Percentiles rank a stretch among this genome's conserved stretches.
These are phyloP conservation scores for Isabelozyma gotoi DNA, from an alignment of 805 yeast species.

Conservation along the genomic window DNA sequence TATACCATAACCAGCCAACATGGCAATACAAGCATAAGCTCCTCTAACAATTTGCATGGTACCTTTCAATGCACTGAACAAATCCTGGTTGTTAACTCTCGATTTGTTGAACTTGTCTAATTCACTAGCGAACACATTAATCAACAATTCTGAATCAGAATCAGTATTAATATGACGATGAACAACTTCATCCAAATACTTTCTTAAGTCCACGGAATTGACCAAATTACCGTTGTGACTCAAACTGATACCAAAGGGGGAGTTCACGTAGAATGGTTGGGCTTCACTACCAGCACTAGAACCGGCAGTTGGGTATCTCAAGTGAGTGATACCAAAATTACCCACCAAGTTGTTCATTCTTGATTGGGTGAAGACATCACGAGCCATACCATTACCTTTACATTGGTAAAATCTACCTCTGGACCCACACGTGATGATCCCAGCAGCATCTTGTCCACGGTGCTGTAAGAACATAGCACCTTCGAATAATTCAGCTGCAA, in stretches of 20 bases:
- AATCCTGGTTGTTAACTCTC: constrained; percentile 87
- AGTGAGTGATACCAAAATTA: constrained; percentile 91
- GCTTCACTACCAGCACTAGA: constrained; percentile 95
- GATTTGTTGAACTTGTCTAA: constrained; percentile 88
- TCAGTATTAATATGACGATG: constrained; percentile 98
- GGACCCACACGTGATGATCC: constrained; percentile 92
- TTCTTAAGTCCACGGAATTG: constrained; percentile 73
- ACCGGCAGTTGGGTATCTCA: constrained; percentile 97
- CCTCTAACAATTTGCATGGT: constrained; percentile 83
- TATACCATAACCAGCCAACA: constrained; percentile 94
- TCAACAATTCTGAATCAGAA: constrained; percentile 86
- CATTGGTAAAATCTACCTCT: constrained; percentile 95
- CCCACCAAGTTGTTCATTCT: constrained; percentile 83
- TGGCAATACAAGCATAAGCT: constrained; percentile 94
- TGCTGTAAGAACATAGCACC: constrained; percentile 93
- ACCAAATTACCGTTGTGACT: constrained; percentile 96
- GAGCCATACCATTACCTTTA: constrained; percentile 98
- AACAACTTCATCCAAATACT: constrained; percentile 85
- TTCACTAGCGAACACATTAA: constrained; percentile 90
- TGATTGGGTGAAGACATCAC: constrained; percentile 88
- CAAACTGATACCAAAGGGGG: constrained; percentile 90
- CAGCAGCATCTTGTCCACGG: constrained; percentile 99
- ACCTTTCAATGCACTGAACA: constrained; percentile 82
- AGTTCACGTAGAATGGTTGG: constrained; percentile 96
- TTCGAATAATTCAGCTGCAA: constrained; percentile 88